phyloP scores from a whole-genome alignment of 768 basidiomycete genomes.

The Mycena floridula region DNA sequence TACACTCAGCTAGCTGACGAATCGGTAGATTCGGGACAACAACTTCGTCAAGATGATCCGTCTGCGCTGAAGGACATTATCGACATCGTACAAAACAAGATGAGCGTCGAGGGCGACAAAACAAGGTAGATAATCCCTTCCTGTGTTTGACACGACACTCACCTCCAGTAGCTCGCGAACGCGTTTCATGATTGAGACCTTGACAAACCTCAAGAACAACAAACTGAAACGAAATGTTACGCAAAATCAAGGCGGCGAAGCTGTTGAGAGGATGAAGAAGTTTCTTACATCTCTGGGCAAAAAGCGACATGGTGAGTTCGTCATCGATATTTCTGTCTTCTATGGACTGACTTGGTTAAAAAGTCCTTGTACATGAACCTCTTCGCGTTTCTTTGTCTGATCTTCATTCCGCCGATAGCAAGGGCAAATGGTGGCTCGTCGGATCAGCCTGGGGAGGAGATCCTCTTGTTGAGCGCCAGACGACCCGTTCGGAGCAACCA shows the following conservation, averaged over 20 bases:
- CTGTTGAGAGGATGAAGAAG: constrained; percentile 85
- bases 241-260: constrained; percentile 67
- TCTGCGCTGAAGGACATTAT: constrained; percentile 89
- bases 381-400: constrained; percentile 84
- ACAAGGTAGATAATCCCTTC: constrained; percentile 55
- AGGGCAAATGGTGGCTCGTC: constrained; percentile 98
- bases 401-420: constrained; percentile 73
- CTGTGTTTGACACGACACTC: no score
- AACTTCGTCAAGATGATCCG: constrained; percentile 89
- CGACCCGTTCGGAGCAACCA: constrained; percentile 21
- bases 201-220: constrained; percentile 90
- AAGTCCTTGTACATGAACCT: constrained; percentile 81
- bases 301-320: constrained; percentile 58
- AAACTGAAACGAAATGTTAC: constrained; percentile 60
- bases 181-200: constrained; percentile 92
- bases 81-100: constrained; percentile 68
- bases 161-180: constrained; percentile 65
- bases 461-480: constrained; percentile 73
- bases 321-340: not conserved
- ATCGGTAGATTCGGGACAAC: constrained; percentile 79
- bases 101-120: constrained; percentile 40
- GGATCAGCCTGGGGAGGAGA: constrained; percentile 95
- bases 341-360: not conserved
- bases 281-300: constrained; percentile 73
- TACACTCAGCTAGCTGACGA: constrained; percentile 3